Percentiles rank a stretch among this genome's conserved stretches.
Conservation (phyloP, 345 rosid species). For the Bruguiera gymnorhiza region DNA sequence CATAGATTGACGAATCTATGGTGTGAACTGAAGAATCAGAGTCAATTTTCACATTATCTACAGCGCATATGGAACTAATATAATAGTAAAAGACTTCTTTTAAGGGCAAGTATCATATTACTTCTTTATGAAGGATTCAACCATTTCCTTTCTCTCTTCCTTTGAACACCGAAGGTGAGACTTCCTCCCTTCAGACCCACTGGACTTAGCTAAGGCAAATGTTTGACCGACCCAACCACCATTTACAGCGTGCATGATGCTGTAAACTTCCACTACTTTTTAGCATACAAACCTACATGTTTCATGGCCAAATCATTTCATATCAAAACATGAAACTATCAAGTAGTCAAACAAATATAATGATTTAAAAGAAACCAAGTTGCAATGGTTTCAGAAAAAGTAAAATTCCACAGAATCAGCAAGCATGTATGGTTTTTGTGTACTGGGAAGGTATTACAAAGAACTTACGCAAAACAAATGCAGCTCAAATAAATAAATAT, state of each 20-base stretch:
- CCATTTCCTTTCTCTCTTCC: conserved; percentile 85
- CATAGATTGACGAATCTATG: no score
- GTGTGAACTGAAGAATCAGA: no score
- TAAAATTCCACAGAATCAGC: no score
- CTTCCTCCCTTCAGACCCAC: conserved; percentile 67
- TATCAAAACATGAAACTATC: not conserved
- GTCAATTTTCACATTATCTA: no score
- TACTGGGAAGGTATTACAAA: no score
- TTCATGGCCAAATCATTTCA: not conserved
- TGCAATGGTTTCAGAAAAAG: not conserved
- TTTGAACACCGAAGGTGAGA: conserved; percentile 79
- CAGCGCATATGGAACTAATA: conserved; percentile 2
- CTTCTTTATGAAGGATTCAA: conserved; percentile 79
- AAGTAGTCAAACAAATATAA: not conserved
- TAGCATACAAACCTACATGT: conserved; percentile 17
- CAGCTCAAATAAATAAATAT: no score
- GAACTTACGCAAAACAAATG: no score
- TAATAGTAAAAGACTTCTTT: conserved; percentile 13
- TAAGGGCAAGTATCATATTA: conserved; percentile 31
- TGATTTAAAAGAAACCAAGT: not conserved
- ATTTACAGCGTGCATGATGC: conserved; percentile 66
- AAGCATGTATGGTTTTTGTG: no score
- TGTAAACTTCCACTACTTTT: conserved; percentile 12
- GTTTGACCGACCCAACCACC: conserved; percentile 65
- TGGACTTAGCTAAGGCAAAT: conserved; percentile 69